Evolutionary conservation across 345 rosid species (phyloP), one percentile per base, ranked within the genome.

Genomic region (Iberis pinnata): DNA sequence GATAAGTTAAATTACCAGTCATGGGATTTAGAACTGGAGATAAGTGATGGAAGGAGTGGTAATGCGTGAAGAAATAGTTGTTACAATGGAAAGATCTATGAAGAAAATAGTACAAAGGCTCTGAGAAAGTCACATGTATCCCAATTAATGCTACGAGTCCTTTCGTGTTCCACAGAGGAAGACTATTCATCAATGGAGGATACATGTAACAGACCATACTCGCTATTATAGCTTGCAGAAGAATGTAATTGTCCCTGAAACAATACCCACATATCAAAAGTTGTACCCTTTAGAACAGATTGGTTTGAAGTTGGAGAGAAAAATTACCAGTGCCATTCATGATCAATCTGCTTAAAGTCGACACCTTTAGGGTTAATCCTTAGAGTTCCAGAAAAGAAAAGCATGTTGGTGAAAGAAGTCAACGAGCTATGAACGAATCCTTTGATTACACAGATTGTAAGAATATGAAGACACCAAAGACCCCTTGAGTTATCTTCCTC

Each of bases 291-390:
- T n/a, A n/a, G n/a, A n/a, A n/a, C n/a, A n/a, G n/a, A n/a, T n/a
- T n/a, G n/a, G n/a, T n/a, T n/a, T n/a, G n/a, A n/a, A n/a, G n/a
- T n/a, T n/a, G n/a, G n/a, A n/a, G n/a, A n/a, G 25, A 6, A 22
- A 22, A 22, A 22, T 27, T 38, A 87, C 98, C 98, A 92, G 74
- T 88, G 73, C 97, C 97, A 92, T 64, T 92, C 98, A 14, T 51
- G 72, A 70, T 92, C 98, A 27, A 88, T 83, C 67, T 88, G 98
- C 45, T 85, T 81, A 75, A 85, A 92, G 74, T 83, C 87, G 53
- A 80, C 71, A 20, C 98, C 97, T 35, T 71, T 78, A 16, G 51
- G 76, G 36, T 63, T 74, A 60, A 92, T 83, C 74, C 69, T 71
- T 11, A 80, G 82, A 61, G 66, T 74, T 0, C 71, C 59, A 42